Conservation (phyloP, 2,329 filamentous ascomycete genomes). For the Dactylellina drechsleri region DNA sequence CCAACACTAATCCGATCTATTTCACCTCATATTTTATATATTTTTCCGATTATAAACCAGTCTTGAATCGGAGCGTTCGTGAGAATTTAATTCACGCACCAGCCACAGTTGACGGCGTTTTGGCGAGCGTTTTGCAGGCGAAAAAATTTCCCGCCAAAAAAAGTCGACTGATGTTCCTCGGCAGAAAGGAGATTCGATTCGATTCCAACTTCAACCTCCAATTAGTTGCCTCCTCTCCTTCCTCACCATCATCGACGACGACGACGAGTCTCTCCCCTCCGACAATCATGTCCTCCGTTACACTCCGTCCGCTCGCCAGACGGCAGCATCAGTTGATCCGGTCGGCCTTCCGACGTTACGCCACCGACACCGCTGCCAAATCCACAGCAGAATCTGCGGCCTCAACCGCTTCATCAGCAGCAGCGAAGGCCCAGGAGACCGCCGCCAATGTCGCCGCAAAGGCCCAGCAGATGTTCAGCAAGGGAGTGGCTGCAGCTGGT, state of each 20-base stretch:
- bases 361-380: constrained; percentile 50
- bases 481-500: constrained; percentile 63
- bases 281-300: constrained; percentile 41
- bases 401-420: constrained; percentile 31
- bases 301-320: constrained; percentile 46
- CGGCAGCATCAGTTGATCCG: constrained; percentile 52
- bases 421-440: constrained; percentile 55
- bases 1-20: not conserved
- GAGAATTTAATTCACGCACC: constrained; percentile 41
- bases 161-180: constrained; percentile 32
- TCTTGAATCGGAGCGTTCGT: not conserved
- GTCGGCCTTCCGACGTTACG: constrained; percentile 48
- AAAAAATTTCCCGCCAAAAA: constrained; percentile 52
- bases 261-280: constrained; percentile 4
- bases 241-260: constrained; percentile 15
- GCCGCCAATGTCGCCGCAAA: constrained; percentile 59
- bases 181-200: constrained; percentile 47
- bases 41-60: not conserved
- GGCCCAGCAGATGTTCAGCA: constrained; percentile 60
- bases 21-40: not conserved
- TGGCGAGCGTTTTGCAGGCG: constrained; percentile 25
- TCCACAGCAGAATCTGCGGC: constrained; percentile 50
- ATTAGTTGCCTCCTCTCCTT: constrained; percentile 13
- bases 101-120: constrained; percentile 33
- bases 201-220: constrained; percentile 20